phyloP scores from a whole-genome alignment of 345 rosid species.

The Toxicodendron radicans region DNA sequence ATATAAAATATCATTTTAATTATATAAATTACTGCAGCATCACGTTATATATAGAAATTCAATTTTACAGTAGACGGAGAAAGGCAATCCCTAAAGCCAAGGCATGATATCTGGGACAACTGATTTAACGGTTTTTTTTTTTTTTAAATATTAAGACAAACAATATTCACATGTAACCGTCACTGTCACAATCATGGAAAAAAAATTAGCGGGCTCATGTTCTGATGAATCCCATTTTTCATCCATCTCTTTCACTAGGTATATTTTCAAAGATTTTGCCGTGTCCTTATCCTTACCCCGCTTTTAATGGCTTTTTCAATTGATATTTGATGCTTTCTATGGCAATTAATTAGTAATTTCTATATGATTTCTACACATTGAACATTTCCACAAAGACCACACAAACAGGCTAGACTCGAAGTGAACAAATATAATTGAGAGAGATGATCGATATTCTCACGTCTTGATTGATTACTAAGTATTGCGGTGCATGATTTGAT shows the following conservation, averaged over 20 bases:
- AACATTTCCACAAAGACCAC: neutral
- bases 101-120: constrained; percentile 33
- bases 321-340: neutral
- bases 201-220: neutral
- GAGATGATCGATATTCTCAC: neutral
- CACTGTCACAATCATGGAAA: constrained; percentile 10
- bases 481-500: neutral
- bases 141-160: too few relatives aligned
- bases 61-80: neutral
- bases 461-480: neutral
- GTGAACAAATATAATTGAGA: too few relatives aligned
- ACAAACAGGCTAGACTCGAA: neutral
- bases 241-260: neutral
- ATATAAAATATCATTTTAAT: too few relatives aligned
- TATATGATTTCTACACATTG: neutral
- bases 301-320: constrained; percentile 15
- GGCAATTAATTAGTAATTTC: too few relatives aligned
- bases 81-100: constrained; percentile 17
- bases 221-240: neutral
- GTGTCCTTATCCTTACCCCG: constrained; percentile 30
- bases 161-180: constrained; percentile 18
- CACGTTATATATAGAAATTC: too few relatives aligned
- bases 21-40: too few relatives aligned
- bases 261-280: constrained; percentile 24
- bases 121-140: constrained; percentile 22